These are phyloP conservation scores for Paspalum notatum DNA, from an alignment of 176 grass and related monocot species.

Conservation along the genomic window DNA sequence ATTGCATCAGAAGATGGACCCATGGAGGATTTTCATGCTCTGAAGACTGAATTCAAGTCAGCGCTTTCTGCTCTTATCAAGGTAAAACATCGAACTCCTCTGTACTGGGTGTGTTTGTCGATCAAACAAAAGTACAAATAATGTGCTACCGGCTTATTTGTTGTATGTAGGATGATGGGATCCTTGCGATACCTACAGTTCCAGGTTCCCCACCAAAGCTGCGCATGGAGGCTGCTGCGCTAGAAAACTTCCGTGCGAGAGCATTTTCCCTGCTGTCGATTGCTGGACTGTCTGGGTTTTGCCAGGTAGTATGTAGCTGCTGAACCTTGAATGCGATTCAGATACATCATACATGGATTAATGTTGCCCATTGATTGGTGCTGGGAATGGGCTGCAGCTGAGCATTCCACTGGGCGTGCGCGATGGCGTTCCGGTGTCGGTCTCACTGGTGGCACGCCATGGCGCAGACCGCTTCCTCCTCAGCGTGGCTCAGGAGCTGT, in stretches of 20 bases:
- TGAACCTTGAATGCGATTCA: neutral
- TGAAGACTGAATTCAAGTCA: conserved; percentile 62
- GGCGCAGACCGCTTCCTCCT: conserved; percentile 72
- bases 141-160: neutral
- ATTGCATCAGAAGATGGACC: conserved; percentile 51
- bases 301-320: conserved; percentile 65
- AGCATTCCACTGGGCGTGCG: conserved; percentile 72
- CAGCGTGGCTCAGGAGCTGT: conserved; percentile 54
- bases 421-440: conserved; percentile 68
- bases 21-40: conserved; percentile 45
- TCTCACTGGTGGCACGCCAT: conserved; percentile 71
- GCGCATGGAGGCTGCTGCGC: conserved; percentile 46
- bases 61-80: conserved; percentile 59
- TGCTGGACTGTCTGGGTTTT: conserved; percentile 77
- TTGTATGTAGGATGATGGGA: conserved; percentile 48
- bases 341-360: neutral
- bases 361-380: neutral
- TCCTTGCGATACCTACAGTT: conserved; percentile 81
- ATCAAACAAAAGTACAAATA: neutral
- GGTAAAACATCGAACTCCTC: conserved; percentile 36
- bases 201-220: conserved; percentile 79
- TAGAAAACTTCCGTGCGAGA: conserved; percentile 59
- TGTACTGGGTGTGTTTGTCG: neutral
- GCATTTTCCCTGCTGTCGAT: conserved; percentile 89
- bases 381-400: conserved; percentile 45